These are phyloP conservation scores for Eleusine coracana DNA, from an alignment of 176 grass and related monocot genomes.

Conservation along the genomic window DNA sequence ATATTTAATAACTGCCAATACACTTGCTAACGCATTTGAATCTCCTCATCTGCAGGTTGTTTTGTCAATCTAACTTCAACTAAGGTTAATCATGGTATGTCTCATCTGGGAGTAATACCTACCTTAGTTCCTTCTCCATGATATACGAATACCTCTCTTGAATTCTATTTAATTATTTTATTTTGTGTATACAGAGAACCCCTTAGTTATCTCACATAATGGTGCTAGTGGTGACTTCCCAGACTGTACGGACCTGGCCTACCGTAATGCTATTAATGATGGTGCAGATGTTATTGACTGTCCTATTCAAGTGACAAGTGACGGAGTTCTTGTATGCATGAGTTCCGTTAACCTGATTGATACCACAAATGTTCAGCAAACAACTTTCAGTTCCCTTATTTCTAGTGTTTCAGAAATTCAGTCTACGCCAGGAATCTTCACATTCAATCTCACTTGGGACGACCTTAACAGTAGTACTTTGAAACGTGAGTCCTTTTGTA, in stretches of 20 bases:
- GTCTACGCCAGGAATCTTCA: constrained; percentile 52
- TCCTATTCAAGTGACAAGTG: constrained; percentile 69
- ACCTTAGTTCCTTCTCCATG: background rate
- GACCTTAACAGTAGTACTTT: constrained; percentile 53
- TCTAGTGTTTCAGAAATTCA: constrained; percentile 46
- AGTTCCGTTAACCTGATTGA: constrained; percentile 63
- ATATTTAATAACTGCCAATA: background rate
- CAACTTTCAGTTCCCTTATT: constrained; percentile 39
- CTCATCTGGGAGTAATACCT: constrained; percentile 31
- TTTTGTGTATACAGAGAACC: constrained; percentile 47
- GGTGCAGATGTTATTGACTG: constrained; percentile 94
- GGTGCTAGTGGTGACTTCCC: constrained; percentile 85
- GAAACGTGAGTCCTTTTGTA: constrained; percentile 62
- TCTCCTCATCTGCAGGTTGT: constrained; percentile 70
- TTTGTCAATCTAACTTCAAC: constrained; percentile 58
- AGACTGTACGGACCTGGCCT: constrained; percentile 80
- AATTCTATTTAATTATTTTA: constrained; percentile 17
- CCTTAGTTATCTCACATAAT: constrained; percentile 79
- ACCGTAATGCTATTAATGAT: constrained; percentile 57
- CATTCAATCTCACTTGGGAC: constrained; percentile 82
- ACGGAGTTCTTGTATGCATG: constrained; percentile 79
- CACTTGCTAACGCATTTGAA: constrained; percentile 32
- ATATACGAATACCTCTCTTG: constrained; percentile 15
- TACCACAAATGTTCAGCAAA: constrained; percentile 54
- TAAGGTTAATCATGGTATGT: constrained; percentile 68